phyloP scores from a whole-genome alignment of 768 basidiomycete genomes.

The Suillus decipiens region DNA sequence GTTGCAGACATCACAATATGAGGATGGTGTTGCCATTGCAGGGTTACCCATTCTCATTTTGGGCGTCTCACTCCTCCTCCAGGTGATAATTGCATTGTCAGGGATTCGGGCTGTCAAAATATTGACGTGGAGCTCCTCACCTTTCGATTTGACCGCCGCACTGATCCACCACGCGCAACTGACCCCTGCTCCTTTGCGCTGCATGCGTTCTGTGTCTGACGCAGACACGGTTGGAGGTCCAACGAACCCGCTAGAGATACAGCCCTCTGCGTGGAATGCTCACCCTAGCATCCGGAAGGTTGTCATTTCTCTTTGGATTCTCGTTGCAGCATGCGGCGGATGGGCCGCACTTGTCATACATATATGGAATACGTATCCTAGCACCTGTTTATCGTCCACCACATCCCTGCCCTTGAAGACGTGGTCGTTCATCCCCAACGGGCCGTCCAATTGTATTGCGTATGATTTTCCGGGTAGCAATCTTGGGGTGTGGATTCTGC shows the following conservation, averaged over 20 bases:
- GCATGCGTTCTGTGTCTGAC: constrained; percentile 29
- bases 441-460: constrained; percentile 4
- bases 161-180: constrained; percentile 15
- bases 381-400: too few species aligned
- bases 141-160: too few species aligned
- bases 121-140: too few species aligned
- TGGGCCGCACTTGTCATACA: constrained; percentile 23
- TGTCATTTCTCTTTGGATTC: constrained; percentile 8
- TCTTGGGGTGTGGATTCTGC: constrained; percentile 25
- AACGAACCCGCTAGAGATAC: constrained; percentile 14
- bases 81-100: constrained; percentile 19
- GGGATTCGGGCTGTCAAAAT: too few species aligned
- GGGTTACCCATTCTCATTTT: constrained; percentile 18
- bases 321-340: background rate
- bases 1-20: too few species aligned
- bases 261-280: constrained; percentile 28
- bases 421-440: too few species aligned
- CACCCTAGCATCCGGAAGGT: constrained; percentile 18
- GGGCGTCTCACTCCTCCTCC: constrained; percentile 27
- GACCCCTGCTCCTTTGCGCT: constrained; percentile 19
- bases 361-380: background rate
- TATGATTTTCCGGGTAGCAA: constrained; percentile 24
- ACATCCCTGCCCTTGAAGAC: too few species aligned
- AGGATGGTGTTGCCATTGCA: too few species aligned
- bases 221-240: constrained; percentile 11